Base-by-base conservation (phyloP, 2,329 filamentous ascomycete species). In the Verticillium tricorpus region DNA sequence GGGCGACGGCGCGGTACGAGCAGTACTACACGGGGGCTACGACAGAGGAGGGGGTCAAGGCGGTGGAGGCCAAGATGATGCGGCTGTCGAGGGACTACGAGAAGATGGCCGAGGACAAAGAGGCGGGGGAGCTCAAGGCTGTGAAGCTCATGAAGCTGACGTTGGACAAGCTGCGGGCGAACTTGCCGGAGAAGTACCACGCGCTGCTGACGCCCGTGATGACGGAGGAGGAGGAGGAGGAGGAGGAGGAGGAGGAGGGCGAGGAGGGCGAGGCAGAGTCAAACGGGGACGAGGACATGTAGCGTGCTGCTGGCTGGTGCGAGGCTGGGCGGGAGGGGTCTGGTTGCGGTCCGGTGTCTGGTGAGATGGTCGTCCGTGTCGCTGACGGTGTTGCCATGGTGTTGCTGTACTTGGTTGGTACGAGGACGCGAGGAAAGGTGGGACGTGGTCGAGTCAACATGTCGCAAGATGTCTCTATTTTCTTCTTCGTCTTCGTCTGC, bases 1-100 rank as follows among this genome's bases (percentile, higher is more conserved):
- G 57, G 17, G 55, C 55, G 32, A 62, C 60, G 37, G 56, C 32
- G 25, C 34, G 59, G 39, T 65, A 59, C 52, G 64, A 65, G 52
- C 31, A 31, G 56, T 64, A 65, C 32, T 65, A 65, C 31, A 40
- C 56, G 1, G 12, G 31, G 6, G 40, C 58, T n/a, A 56, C 58
- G 52, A 54, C 32, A 11, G 5, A 17, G 32, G 35, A 57, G 8
- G 60, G 60, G 8, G 32, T 37, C 22, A 32, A n/a, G 52, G 8
- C 1, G 12, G 55, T 64, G 31, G 63, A 66, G 59, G 45, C 19
- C 32, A 37, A 37, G 40, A 57, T 58, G n/a, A 32, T 45, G 3
- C 22, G 37, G 3, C 40, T 65, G 31, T 28, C 57, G 25, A 37
- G 11, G 17, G 19, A 56, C 28, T 40, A 60, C 2, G 15, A 45